phyloP scores from a whole-genome alignment of 2,329 filamentous ascomycete species.

The Colletotrichum melonis region DNA sequence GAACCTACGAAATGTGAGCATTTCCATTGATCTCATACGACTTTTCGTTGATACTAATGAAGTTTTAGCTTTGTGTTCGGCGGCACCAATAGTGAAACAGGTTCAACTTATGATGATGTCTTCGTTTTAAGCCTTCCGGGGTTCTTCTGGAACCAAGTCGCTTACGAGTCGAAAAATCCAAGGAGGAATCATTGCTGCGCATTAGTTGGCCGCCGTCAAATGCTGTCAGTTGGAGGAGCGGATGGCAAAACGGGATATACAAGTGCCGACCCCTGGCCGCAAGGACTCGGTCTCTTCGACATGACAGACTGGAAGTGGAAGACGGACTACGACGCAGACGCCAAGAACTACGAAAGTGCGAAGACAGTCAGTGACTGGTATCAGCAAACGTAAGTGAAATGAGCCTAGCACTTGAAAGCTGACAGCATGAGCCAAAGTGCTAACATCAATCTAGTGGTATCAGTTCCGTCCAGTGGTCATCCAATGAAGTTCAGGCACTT shows the following conservation, averaged over 20 bases:
- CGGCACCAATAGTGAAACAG: conserved; percentile 10
- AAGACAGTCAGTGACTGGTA: conserved; percentile 25
- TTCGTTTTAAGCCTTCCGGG: conserved; percentile 33
- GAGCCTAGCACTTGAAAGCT: background rate
- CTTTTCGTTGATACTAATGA: background rate
- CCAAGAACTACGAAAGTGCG: conserved; percentile 15
- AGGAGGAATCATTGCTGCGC: conserved; percentile 21
- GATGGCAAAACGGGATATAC: conserved; percentile 7
- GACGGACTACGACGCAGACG: conserved; percentile 25
- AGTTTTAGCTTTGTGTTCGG: conserved; percentile 33
- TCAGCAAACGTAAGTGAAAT: conserved; percentile 5
- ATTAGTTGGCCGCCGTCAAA: conserved; percentile 30
- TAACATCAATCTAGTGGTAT: conserved; percentile 2
- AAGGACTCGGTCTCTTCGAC: conserved; percentile 34
- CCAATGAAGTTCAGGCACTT: background rate
- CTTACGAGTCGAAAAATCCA: conserved; percentile 10
- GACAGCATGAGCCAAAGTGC: background rate
- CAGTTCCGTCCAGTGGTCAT: conserved; percentile 21
- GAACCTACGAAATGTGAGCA: conserved; percentile 34
- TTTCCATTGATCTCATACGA: background rate
- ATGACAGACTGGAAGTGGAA: conserved; percentile 26
- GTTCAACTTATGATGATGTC: conserved; percentile 19
- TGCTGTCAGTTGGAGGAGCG: conserved; percentile 26
- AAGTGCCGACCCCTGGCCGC: conserved; percentile 13
- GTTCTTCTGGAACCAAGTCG: conserved; percentile 31